Base-by-base conservation (phyloP, 148 eudicot species). In the Pharnaceum exiguum region DNA sequence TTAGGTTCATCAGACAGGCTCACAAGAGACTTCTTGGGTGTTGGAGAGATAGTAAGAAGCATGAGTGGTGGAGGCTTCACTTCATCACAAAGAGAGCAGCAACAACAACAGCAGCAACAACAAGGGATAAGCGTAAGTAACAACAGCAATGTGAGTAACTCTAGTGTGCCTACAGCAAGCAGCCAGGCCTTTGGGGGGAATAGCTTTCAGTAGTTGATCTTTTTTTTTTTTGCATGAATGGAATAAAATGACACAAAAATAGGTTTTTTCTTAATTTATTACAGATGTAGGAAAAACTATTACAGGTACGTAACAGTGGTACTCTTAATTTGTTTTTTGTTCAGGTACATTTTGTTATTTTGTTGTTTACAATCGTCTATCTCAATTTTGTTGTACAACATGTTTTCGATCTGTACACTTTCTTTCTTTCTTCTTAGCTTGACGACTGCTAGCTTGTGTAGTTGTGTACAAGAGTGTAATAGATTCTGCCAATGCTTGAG, bases 21-120 rank as follows among this genome's bases (percentile, higher is more conserved):
- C 56, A 82, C 87, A 1, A 68, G 81, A 33, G 88, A 82, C 46
- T 82, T 82, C 52, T 77, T 82, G 10, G 88, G 88, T 12, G 88
- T 79, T 5, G 88, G 87, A 13, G 82, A 72, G 50, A 71, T 79
- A 1, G 79, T 82, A 17, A 77, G 88, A 55, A 77, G 75, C 69
- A 71, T 82, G 79, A 71, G 83, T 19, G 70, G 71, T 21, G 83
- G 79, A 9, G 51, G 62, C 3, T 56, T 57, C 30, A n/a, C 63
- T 32, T 10, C 74, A 37, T 30, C 68, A 21, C 68, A 69, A 38
- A 33, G 30, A 31, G 26, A 55, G 22, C 53, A 42, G 11, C 58
- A 62, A 28, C 12, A 5, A 36, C 24, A 59, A 13, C 26, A 60
- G 42, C 40, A 69, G 40, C 26, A 69, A 47, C 28, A 62, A 38